A percentile compares a stretch with the other conserved stretches of the same genome.
phyloP scores from a whole-genome alignment of 108 stramenopile genomes.

The Craspedostauros australis region DNA sequence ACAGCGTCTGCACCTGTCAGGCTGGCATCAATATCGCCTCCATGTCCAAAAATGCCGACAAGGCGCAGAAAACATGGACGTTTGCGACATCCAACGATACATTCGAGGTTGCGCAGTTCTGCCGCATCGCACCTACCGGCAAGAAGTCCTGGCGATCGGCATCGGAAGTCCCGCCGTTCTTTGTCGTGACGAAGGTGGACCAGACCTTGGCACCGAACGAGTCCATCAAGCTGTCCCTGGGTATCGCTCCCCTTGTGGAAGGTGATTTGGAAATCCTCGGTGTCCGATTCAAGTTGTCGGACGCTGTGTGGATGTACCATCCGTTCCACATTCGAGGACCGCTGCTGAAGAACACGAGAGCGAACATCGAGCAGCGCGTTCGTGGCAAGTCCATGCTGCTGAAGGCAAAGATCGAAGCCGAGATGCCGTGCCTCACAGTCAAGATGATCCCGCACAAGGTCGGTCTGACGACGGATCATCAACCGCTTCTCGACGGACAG shows the following conservation, averaged over 20 bases:
- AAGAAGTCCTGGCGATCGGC: constrained; percentile 25
- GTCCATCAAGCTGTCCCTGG: constrained; percentile 26
- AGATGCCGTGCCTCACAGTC: constrained; percentile 76
- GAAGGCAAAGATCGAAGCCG: constrained; percentile 55
- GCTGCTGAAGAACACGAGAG: constrained; percentile 60
- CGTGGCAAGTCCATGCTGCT: constrained; percentile 61
- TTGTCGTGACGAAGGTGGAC: constrained; percentile 65
- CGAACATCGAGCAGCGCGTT: constrained; percentile 56
- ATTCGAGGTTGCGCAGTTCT: constrained; percentile 59
- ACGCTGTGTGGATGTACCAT: constrained; percentile 79
- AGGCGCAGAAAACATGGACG: constrained; percentile 31
- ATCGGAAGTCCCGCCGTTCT: constrained; percentile 41
- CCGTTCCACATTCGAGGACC: constrained; percentile 57
- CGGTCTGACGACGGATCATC: neutral
- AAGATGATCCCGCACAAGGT: constrained; percentile 16
- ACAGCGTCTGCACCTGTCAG: constrained; percentile 54
- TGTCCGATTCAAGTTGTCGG: constrained; percentile 59
- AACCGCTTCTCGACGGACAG: constrained; percentile 59
- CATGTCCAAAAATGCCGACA: constrained; percentile 4
- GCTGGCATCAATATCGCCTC: constrained; percentile 40
- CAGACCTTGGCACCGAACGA: constrained; percentile 37
- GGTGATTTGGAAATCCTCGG: constrained; percentile 76
- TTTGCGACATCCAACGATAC: constrained; percentile 57
- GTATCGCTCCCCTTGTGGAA: constrained; percentile 63
- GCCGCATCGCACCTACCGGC: constrained; percentile 28